Conservation (phyloP, 148 eudicot species). For the Drosera capensis region DNA sequence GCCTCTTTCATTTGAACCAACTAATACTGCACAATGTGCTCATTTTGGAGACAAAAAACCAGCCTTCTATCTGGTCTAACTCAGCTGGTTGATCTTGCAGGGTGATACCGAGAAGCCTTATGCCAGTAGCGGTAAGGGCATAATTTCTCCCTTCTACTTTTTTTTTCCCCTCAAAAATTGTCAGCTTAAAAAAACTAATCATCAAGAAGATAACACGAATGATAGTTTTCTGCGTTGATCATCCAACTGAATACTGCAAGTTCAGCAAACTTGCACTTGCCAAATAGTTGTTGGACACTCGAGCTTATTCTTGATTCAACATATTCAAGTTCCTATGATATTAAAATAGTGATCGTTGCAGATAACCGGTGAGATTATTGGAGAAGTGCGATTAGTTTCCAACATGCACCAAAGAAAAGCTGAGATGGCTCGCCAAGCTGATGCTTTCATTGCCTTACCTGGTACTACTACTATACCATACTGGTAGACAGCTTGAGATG, state of each 20-base stretch:
- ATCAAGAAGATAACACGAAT: too few relatives aligned
- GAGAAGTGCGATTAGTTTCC: slow-evolving; percentile 76
- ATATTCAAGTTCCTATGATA: background rate
- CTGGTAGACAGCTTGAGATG: too few relatives aligned
- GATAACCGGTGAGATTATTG: slow-evolving; percentile 74
- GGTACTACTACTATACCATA: too few relatives aligned
- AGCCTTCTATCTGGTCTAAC: background rate
- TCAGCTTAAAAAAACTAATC: too few relatives aligned
- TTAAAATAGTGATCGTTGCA: too few relatives aligned
- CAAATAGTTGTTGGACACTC: too few relatives aligned
- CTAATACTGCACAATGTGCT: background rate
- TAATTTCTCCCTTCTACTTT: background rate
- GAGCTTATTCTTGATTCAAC: background rate
- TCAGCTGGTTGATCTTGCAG: background rate
- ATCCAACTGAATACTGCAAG: too few relatives aligned
- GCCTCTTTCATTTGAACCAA: background rate
- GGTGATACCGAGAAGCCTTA: too few relatives aligned
- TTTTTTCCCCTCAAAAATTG: background rate
- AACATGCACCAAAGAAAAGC: slow-evolving; percentile 97
- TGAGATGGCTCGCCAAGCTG: slow-evolving; percentile 93
- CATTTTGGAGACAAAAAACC: background rate
- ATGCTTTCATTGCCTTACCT: slow-evolving; percentile 88
- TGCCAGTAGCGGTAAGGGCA: too few relatives aligned
- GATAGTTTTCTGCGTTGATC: too few relatives aligned
- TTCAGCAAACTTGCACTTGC: too few relatives aligned